Percentiles rank a stretch among this genome's conserved stretches.
Evolutionary conservation across 208 protist species (phyloP).

Genomic region (Porcisia deanei): DNA sequence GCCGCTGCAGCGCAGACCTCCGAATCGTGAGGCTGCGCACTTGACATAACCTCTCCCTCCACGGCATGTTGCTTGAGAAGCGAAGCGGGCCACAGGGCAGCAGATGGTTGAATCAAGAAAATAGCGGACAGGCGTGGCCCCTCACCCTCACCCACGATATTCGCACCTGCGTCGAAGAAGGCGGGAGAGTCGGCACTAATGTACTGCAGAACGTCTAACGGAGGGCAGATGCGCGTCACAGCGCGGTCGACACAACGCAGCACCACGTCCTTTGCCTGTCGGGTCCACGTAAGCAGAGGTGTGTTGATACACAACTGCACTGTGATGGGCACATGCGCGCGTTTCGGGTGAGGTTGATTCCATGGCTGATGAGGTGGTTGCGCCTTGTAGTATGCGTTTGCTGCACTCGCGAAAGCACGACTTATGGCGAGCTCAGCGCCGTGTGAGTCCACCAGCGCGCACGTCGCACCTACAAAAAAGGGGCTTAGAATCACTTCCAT

Average conservation of each 20-base stretch:
- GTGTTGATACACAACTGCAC: slow-evolving; percentile 7
- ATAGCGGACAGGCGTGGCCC: background rate
- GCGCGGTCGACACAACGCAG: slow-evolving; percentile 76
- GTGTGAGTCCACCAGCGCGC: slow-evolving; percentile 3
- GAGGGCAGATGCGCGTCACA: slow-evolving; percentile 65
- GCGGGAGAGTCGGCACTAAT: slow-evolving; percentile 30
- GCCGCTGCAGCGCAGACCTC: slow-evolving; percentile 14
- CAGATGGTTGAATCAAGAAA: slow-evolving; percentile 28
- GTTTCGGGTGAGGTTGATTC: background rate
- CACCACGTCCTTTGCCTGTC: slow-evolving; percentile 44
- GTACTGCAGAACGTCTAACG: slow-evolving; percentile 70
- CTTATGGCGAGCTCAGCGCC: slow-evolving; percentile 34
- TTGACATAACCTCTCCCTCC: slow-evolving; percentile 24
- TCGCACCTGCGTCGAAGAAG: background rate
- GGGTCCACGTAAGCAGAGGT: slow-evolving; percentile 13
- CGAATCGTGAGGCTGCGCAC: slow-evolving; percentile 1
- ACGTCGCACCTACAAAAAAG: slow-evolving; percentile 7
- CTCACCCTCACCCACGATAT: too few species aligned
- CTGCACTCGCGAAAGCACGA: slow-evolving; percentile 37
- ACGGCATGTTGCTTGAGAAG: slow-evolving; percentile 22
- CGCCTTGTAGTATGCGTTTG: slow-evolving; percentile 10
- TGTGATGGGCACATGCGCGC: background rate
- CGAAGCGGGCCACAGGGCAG: slow-evolving; percentile 1
- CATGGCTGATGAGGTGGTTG: background rate
- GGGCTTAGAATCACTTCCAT: slow-evolving; percentile 22